Conservation (phyloP, 108 stramenopile genomes). For the Cyclotella cryptica region DNA sequence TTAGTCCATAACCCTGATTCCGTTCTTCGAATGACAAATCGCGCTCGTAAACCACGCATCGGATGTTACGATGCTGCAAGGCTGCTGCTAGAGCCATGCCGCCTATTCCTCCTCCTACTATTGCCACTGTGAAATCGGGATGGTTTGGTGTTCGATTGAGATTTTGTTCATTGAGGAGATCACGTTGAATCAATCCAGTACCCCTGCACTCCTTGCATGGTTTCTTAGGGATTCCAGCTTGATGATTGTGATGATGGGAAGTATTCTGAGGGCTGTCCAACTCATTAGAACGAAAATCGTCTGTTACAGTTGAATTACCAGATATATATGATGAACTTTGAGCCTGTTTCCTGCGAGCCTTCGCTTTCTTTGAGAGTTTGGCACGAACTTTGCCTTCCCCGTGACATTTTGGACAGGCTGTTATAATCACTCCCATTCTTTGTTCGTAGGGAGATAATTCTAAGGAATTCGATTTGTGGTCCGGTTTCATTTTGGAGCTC, state of each 20-base stretch:
- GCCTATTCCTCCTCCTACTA: conserved; percentile 87
- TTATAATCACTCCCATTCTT: conserved; percentile 33
- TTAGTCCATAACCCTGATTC: conserved; percentile 87
- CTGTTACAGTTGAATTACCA: not conserved
- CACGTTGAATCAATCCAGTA: conserved; percentile 44
- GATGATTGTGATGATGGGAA: not conserved
- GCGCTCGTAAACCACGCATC: conserved; percentile 77
- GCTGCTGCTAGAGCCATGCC: conserved; percentile 86
- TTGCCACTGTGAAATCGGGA: conserved; percentile 54
- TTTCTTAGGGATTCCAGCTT: conserved; percentile 37
- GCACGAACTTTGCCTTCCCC: conserved; percentile 66
- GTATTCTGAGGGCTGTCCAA: not conserved
- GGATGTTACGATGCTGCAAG: conserved; percentile 78
- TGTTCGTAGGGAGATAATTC: conserved; percentile 41
- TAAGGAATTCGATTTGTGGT: not conserved
- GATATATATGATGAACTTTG: too few relatives aligned
- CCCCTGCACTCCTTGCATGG: conserved; percentile 55
- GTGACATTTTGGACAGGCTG: conserved; percentile 58
- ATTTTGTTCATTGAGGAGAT: conserved; percentile 6
- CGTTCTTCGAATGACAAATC: conserved; percentile 76
- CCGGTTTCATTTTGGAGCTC: not conserved
- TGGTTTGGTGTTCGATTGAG: not conserved
- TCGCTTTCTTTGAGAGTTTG: conserved; percentile 59
- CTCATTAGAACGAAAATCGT: not conserved
- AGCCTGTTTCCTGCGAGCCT: conserved; percentile 34